These are phyloP conservation scores for Diaporthe eres DNA, from an alignment of 2,329 filamentous ascomycete genomes.

Conservation along the genomic window DNA sequence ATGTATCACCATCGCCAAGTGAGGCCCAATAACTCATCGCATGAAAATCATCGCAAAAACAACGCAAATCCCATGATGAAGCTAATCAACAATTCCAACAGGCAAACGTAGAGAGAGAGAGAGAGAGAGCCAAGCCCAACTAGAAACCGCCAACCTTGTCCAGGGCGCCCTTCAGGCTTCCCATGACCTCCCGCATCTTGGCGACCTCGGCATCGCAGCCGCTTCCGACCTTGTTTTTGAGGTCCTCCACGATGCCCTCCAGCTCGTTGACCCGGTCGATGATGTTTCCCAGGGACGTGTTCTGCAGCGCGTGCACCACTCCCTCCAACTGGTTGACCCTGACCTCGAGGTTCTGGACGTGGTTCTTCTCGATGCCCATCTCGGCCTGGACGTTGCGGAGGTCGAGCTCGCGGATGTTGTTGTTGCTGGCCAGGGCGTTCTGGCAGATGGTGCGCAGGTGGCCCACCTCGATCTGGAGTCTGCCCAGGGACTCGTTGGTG, in stretches of 20 bases:
- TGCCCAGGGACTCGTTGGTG: neutral
- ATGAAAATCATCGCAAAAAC: neutral
- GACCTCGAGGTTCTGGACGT: neutral
- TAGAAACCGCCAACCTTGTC: constrained; percentile 35
- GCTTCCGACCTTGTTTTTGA: constrained; percentile 27
- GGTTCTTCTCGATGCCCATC: constrained; percentile 9
- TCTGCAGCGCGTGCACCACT: constrained; percentile 4
- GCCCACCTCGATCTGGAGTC: constrained; percentile 29
- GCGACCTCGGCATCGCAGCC: constrained; percentile 36
- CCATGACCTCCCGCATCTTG: constrained; percentile 39
- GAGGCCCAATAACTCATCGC: neutral
- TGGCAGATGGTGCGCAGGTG: constrained; percentile 37
- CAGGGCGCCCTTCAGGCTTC: constrained; percentile 8
- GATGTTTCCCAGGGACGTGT: constrained; percentile 10
- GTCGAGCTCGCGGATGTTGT: constrained; percentile 21
- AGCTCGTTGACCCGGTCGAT: constrained; percentile 1
- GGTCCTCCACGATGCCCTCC: constrained; percentile 17
- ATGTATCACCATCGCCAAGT: neutral
- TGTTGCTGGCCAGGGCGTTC: constrained; percentile 8
- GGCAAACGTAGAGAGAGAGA: neutral
- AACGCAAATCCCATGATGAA: neutral
- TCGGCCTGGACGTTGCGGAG: neutral
- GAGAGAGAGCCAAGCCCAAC: neutral
- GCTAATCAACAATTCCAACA: neutral
- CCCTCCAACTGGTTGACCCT: constrained; percentile 20